phyloP scores from a whole-genome alignment of 192 early-diverging fungal species.

The Cetraspora pellucida region DNA sequence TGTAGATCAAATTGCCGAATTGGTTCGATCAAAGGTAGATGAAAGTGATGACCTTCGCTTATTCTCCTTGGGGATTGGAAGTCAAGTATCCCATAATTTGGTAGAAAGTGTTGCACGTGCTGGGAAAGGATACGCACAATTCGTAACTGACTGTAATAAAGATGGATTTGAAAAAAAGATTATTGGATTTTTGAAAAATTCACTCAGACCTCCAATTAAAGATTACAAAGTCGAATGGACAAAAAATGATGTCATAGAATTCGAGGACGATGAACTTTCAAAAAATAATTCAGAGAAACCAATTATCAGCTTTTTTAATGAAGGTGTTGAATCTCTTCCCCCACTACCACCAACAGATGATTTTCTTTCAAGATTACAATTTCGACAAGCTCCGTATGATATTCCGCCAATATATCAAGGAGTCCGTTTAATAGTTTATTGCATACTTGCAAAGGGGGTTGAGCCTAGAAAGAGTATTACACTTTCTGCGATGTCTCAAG shows the following conservation, averaged over 20 bases:
- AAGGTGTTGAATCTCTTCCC: background rate
- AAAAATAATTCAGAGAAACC: background rate
- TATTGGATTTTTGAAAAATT: slow-evolving; percentile 55
- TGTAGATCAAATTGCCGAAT: slow-evolving; percentile 42
- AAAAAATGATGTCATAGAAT: background rate
- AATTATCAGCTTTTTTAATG: background rate
- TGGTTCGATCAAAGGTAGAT: slow-evolving; percentile 27
- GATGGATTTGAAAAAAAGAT: slow-evolving; percentile 60
- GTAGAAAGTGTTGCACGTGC: slow-evolving; percentile 54
- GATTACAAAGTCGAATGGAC: slow-evolving; percentile 49
- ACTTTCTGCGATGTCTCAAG: slow-evolving; percentile 5
- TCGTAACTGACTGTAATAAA: slow-evolving; percentile 42
- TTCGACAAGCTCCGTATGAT: slow-evolving; percentile 3
- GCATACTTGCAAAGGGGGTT: background rate
- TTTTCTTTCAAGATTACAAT: background rate
- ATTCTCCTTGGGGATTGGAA: slow-evolving; percentile 55
- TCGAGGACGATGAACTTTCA: too few species aligned
- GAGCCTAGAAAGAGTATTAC: slow-evolving; percentile 5
- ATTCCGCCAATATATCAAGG: slow-evolving; percentile 24
- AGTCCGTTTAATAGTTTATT: slow-evolving; percentile 20
- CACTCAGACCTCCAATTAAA: slow-evolving; percentile 42
- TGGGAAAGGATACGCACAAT: slow-evolving; percentile 53
- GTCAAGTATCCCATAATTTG: slow-evolving; percentile 51
- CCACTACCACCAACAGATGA: background rate
- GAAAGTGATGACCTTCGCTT: slow-evolving; percentile 38